Evolutionary conservation across 805 yeast genomes (phyloP).

Genomic region (Saccharomyces kudriavzevii): DNA sequence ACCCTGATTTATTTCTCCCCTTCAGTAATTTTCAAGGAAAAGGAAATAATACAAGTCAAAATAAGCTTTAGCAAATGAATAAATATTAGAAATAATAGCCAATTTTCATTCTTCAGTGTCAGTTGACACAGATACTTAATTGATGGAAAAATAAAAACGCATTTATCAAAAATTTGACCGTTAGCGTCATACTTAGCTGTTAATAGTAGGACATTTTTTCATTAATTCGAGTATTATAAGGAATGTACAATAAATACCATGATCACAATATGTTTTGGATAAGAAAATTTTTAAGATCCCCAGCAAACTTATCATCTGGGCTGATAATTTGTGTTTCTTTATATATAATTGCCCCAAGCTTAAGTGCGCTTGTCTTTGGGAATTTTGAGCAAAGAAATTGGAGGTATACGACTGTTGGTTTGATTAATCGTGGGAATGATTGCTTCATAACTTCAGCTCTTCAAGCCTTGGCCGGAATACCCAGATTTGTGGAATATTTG

Average conservation of each 20-base stretch:
- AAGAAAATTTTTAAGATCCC: neutral
- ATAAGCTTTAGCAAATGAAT: too few relatives aligned
- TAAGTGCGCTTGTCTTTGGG: constrained; percentile 9
- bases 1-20: too few relatives aligned
- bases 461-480: constrained; percentile 66
- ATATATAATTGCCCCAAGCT: constrained; percentile 16
- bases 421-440: constrained; percentile 74
- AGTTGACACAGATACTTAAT: neutral
- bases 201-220: neutral
- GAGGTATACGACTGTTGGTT: constrained; percentile 63
- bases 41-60: neutral
- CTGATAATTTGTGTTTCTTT: constrained; percentile 8
- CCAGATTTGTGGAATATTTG: constrained; percentile 51
- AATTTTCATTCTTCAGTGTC: neutral
- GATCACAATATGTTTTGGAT: constrained; percentile 7
- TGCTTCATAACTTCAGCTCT: constrained; percentile 88
- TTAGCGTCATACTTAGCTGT: neutral
- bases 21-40: too few relatives aligned
- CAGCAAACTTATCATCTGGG: constrained; percentile 16
- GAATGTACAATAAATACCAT: constrained; percentile 7
- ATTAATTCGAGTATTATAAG: neutral
- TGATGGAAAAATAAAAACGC: neutral
- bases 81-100: neutral
- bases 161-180: neutral
- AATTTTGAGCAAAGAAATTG: constrained; percentile 48